A percentile compares a stretch with the other conserved stretches of the same genome.
Conservation (phyloP, 306 rosid genomes). For the Begonia loranthoides region DNA sequence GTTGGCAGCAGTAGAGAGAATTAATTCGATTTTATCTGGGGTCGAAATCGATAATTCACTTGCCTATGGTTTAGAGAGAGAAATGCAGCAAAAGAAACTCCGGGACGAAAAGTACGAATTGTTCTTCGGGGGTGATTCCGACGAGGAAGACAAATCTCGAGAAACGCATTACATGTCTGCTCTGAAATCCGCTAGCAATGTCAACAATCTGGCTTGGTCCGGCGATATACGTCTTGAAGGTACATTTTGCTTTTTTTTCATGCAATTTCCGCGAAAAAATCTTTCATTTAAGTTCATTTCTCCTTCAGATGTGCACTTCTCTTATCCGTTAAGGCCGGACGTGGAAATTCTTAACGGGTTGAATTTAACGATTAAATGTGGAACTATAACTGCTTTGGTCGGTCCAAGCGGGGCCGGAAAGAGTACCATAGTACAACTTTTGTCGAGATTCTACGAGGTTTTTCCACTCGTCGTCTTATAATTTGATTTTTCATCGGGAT, state of each 20-base stretch:
- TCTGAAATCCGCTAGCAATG: slow-evolving; percentile 52
- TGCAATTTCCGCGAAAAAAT: too few species aligned
- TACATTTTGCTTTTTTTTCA: slow-evolving; percentile 11
- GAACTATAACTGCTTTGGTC: slow-evolving; percentile 83
- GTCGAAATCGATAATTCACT: slow-evolving; percentile 79
- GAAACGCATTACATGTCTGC: slow-evolving; percentile 71
- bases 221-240: slow-evolving; percentile 90
- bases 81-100: slow-evolving; percentile 48
- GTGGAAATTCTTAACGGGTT: slow-evolving; percentile 52
- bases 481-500: neutral
- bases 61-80: slow-evolving; percentile 85
- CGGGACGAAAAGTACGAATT: slow-evolving; percentile 46
- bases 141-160: slow-evolving; percentile 26
- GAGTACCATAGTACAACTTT: slow-evolving; percentile 84
- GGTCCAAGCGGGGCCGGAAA: slow-evolving; percentile 93
- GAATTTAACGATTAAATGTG: slow-evolving; percentile 64
- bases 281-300: too few species aligned
- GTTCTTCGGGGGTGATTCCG: slow-evolving; percentile 28
- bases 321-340: slow-evolving; percentile 86
- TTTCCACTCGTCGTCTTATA: slow-evolving; percentile 1
- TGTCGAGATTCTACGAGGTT: slow-evolving; percentile 97
- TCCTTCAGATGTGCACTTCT: slow-evolving; percentile 69
- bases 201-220: slow-evolving; percentile 59
- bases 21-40: slow-evolving; percentile 70
- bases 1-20: slow-evolving; percentile 87